phyloP scores from a whole-genome alignment of 1,284 basidiomycete genomes.

The Cyathus pygmaeus region DNA sequence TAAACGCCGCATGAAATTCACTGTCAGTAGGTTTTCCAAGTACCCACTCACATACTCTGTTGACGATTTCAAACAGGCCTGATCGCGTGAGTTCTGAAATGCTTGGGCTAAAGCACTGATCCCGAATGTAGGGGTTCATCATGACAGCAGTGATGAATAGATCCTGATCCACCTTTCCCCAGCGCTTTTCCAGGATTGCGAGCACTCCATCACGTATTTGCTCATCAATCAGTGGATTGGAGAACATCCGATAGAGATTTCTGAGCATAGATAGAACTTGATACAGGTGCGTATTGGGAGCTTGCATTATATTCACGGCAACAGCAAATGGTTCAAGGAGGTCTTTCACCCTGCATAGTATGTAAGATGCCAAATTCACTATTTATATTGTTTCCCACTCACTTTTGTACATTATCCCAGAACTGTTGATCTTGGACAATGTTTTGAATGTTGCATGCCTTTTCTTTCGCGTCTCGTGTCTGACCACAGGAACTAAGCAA shows the following conservation, averaged over 20 bases:
- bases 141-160: conserved; percentile 10
- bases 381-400: not conserved
- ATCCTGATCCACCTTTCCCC: too few relatives aligned
- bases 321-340: conserved; percentile 30
- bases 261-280: conserved; percentile 41
- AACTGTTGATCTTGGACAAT: not conserved
- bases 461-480: not conserved
- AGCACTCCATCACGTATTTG: not conserved
- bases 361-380: not conserved
- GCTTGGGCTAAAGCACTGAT: not conserved
- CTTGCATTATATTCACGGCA: conserved; percentile 8
- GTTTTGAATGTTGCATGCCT: not conserved
- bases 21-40: not conserved
- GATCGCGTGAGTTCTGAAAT: conserved; percentile 1
- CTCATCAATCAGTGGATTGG: not conserved
- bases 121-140: conserved; percentile 10
- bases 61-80: conserved; percentile 4
- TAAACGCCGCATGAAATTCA: conserved; percentile 8
- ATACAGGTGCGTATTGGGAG: conserved; percentile 32
- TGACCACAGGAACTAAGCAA: not conserved
- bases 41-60: conserved; percentile 2
- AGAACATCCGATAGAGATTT: conserved; percentile 29
- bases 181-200: conserved; percentile 12
- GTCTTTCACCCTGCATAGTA: conserved; percentile 17
- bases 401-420: not conserved